Evolutionary conservation across 768 basidiomycete genomes (phyloP), one percentile per base, ranked within the genome.

Genomic region (Cystoderma amianthinum): DNA sequence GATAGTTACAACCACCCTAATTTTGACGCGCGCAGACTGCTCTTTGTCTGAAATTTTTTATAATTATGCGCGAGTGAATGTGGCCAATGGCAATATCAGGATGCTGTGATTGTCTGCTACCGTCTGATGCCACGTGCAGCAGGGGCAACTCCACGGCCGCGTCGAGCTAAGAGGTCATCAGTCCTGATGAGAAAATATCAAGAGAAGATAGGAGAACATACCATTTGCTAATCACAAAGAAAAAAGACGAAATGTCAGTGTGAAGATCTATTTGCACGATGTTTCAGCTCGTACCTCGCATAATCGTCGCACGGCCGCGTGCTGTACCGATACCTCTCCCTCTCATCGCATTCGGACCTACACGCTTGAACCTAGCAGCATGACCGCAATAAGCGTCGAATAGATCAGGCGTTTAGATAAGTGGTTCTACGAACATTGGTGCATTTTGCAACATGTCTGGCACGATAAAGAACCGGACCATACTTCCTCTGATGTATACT

Each of bases 381-480:
- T 48, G 41, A 37, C 25, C 41, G 46, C 38, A 22, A 44, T 46
- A 33, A 39, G 18, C 19, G 20, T 32, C 16, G 13, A 36, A 21
- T 21, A 13, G n/a, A 44, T 36, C 3, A 35, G 32, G 34, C n/a
- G 34, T 16, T 16, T 17, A 19, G 34, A 36, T 15, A 17, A 44
- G 30, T 44, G 32, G 25, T 32, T 48, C 41, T 42, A 69, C 88
- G 60, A 58, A 94, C 96, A 99, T 99, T 15, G 96, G 96, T 11
- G 96, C 96, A 61, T 98, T 98, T 60, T 97, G 89, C 51, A 99
- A 71, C 89, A 99, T 97, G 64, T 98, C 96, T 42, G 96, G 96
- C 16, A 99, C 96, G 61, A 98, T 97, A 68, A 98, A 95, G 72
- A 96, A 98, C 49, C 96, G 77, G 50, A 97, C 73, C 89, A 97